Evolutionary conservation across 495 filamentous ascomycete genomes (phyloP).

Genomic region (Annulohypoxylon bovei): DNA sequence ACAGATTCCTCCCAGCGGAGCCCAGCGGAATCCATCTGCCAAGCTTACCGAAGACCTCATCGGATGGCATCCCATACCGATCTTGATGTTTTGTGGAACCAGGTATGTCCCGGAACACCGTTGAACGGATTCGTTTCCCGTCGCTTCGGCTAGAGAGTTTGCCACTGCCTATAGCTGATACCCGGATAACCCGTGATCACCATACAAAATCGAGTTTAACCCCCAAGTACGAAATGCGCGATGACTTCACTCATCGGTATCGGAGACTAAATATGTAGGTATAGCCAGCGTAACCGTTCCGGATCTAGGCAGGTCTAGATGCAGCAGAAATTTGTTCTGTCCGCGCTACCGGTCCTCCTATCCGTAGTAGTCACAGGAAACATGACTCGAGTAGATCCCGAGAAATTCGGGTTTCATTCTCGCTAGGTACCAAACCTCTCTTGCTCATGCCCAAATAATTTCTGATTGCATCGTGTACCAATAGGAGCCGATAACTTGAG

Average conservation of each 20-base stretch:
- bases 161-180: conserved; percentile 2
- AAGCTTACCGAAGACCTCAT: conserved; percentile 24
- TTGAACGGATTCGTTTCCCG: conserved; percentile 15
- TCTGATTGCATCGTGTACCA: conserved; percentile 22
- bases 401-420: conserved; percentile 31
- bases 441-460: conserved; percentile 16
- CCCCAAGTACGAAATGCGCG: conserved; percentile 11
- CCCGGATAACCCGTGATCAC: conserved; percentile 16
- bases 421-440: conserved; percentile 10
- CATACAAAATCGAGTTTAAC: conserved; percentile 10
- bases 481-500: conserved; percentile 19
- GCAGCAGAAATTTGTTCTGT: conserved; percentile 22
- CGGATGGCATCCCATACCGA: conserved; percentile 26
- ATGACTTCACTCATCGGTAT: conserved; percentile 25
- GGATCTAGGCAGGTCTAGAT: conserved; percentile 37
- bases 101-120: conserved; percentile 23
- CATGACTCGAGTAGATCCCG: conserved; percentile 38
- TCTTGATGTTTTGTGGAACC: conserved; percentile 29
- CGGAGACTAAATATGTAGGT: conserved; percentile 10
- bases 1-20: conserved; percentile 13
- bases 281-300: conserved; percentile 11
- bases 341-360: conserved; percentile 23
- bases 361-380: conserved; percentile 19
- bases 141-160: conserved; percentile 12
- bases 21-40: conserved; percentile 20